phyloP scores from a whole-genome alignment of 1,284 basidiomycete genomes.

The Cryptococcus amylolentus region DNA sequence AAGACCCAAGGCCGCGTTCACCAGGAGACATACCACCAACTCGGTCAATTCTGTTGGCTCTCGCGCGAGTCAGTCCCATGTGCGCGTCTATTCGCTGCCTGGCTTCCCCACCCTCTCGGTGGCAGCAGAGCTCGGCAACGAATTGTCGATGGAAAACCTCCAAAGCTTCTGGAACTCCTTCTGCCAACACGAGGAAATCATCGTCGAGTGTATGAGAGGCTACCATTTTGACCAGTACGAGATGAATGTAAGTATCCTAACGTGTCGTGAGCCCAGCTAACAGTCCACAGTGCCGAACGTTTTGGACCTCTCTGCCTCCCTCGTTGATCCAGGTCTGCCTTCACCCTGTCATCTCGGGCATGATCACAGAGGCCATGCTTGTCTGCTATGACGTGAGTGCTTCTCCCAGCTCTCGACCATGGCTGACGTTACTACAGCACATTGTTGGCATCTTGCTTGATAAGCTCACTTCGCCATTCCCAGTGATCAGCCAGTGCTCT shows the following conservation, averaged over 20 bases:
- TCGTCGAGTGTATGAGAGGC: slow-evolving; percentile 23
- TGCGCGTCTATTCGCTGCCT: slow-evolving; percentile 20
- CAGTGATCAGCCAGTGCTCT: slow-evolving; percentile 12
- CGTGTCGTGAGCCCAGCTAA: background rate
- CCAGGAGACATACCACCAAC: slow-evolving; percentile 18
- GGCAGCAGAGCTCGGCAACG: slow-evolving; percentile 8
- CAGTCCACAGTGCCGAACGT: slow-evolving; percentile 26
- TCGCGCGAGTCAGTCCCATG: background rate
- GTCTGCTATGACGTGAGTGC: slow-evolving; percentile 28
- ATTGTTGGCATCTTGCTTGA: slow-evolving; percentile 26
- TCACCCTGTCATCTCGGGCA: slow-evolving; percentile 17
- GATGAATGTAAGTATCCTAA: slow-evolving; percentile 25
- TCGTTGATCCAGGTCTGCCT: slow-evolving; percentile 18
- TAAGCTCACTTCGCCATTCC: slow-evolving; percentile 22
- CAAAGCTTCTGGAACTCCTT: slow-evolving; percentile 34
- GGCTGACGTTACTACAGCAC: slow-evolving; percentile 21
- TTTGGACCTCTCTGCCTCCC: slow-evolving; percentile 28
- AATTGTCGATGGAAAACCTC: slow-evolving; percentile 1
- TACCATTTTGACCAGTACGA: slow-evolving; percentile 36
- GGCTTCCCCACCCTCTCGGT: slow-evolving; percentile 27
- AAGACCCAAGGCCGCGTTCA: background rate
- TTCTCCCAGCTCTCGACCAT: slow-evolving; percentile 2
- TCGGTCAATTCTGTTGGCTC: slow-evolving; percentile 1
- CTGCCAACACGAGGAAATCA: slow-evolving; percentile 29
- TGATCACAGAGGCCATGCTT: slow-evolving; percentile 22